Conservation (phyloP, 106 monocot genomes). For the Dendrobium chrysotoxum region DNA sequence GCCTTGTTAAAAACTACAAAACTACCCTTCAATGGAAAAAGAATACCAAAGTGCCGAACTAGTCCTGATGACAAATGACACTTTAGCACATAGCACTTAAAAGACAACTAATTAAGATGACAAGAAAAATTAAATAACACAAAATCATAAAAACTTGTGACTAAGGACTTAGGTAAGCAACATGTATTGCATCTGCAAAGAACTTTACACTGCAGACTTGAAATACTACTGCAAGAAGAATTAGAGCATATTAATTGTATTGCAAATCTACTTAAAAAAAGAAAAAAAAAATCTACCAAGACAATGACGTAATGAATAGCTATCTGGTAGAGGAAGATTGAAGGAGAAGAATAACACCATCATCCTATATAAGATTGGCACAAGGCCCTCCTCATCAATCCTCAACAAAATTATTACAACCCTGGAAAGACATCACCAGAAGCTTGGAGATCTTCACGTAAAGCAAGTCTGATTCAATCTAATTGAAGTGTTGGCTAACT, state of each 20-base stretch:
- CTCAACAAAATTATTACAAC: neutral
- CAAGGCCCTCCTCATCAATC: neutral
- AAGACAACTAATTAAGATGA: too few relatives aligned
- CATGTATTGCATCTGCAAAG: neutral
- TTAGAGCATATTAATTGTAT: neutral
- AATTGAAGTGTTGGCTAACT: neutral
- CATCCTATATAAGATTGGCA: neutral
- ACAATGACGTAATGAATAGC: neutral
- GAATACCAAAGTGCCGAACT: too few relatives aligned
- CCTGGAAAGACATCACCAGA: neutral
- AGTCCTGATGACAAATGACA: too few relatives aligned
- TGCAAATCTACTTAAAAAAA: neutral
- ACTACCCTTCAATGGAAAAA: too few relatives aligned
- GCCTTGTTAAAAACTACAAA: too few relatives aligned
- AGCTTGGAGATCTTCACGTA: neutral
- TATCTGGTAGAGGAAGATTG: neutral
- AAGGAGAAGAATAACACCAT: too few relatives aligned
- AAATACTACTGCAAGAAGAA: neutral
- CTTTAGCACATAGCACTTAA: too few relatives aligned
- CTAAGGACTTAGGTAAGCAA: neutral
- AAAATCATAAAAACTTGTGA: neutral
- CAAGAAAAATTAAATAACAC: too few relatives aligned
- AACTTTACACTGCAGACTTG: neutral
- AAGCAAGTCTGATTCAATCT: neutral
- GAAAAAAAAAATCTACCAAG: neutral